Conservation (phyloP, 192 early-diverging fungal species). For the Funneliformis mosseae region DNA sequence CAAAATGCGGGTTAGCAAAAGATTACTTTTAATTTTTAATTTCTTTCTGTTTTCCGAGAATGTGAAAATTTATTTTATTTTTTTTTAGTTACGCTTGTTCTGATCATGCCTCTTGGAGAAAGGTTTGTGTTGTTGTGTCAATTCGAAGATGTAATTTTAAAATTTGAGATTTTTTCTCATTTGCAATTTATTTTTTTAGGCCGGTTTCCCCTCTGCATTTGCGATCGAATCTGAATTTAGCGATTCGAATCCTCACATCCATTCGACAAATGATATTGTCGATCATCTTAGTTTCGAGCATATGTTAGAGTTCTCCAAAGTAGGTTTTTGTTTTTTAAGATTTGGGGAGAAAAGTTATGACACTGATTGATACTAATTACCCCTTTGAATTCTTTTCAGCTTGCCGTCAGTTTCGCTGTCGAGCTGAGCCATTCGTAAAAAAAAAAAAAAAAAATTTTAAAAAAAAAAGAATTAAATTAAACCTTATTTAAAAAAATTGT, state of each 20-base stretch:
- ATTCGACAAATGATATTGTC: conserved; percentile 78
- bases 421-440: conserved; percentile 61
- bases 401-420: conserved; percentile 80
- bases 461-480: too few species aligned
- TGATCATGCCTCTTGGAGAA: conserved; percentile 92
- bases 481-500: too few species aligned
- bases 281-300: conserved; percentile 82
- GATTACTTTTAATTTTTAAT: not conserved
- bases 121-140: conserved; percentile 32
- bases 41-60: not conserved
- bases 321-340: conserved; percentile 36
- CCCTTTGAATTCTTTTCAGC: not conserved
- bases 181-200: conserved; percentile 30
- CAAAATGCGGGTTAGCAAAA: conserved; percentile 82
- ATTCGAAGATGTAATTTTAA: not conserved
- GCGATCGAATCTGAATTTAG: conserved; percentile 74
- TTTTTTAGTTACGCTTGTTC: conserved; percentile 52
- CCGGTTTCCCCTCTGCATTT: conserved; percentile 87
- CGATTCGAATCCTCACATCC: conserved; percentile 81
- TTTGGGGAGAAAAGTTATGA: not conserved
- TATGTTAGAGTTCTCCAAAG: conserved; percentile 86
- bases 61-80: too few species aligned
- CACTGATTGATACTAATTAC: not conserved
- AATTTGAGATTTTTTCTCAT: not conserved
- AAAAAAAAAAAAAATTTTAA: too few species aligned